A percentile compares a stretch with the other conserved stretches of the same genome.
These are phyloP conservation scores for Mortierella sp. DNA, from an alignment of 371 early-diverging fungal species.

Conservation along the genomic window DNA sequence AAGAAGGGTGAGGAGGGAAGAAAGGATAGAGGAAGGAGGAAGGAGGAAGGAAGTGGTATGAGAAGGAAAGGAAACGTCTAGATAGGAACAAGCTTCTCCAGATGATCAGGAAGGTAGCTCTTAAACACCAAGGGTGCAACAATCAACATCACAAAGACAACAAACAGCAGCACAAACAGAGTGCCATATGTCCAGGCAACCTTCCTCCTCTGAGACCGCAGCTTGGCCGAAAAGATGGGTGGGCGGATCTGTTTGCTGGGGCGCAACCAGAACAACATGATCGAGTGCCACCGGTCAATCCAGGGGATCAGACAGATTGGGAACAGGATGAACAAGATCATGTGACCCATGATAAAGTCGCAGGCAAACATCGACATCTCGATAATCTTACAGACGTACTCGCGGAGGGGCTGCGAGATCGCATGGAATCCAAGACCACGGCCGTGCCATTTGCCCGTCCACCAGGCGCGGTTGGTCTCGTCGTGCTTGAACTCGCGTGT, in stretches of 20 bases:
- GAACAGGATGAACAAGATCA: constrained; percentile 79
- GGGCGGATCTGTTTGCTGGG: constrained; percentile 84
- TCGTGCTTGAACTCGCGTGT: constrained; percentile 89
- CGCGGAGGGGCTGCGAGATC: constrained; percentile 81
- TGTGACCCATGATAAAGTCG: constrained; percentile 83
- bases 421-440: constrained; percentile 82
- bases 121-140: constrained; percentile 69
- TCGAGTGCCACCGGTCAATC: constrained; percentile 84
- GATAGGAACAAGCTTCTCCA: constrained; percentile 36
- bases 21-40: background rate
- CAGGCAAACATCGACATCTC: constrained; percentile 89
- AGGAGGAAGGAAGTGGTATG: no score
- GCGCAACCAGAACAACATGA: constrained; percentile 88
- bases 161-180: constrained; percentile 73
- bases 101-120: constrained; percentile 32
- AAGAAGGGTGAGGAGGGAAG: background rate
- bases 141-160: constrained; percentile 71
- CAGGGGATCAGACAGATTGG: constrained; percentile 81
- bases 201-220: constrained; percentile 69
- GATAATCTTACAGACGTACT: constrained; percentile 87
- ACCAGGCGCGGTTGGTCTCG: constrained; percentile 89
- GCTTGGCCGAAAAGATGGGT: constrained; percentile 82
- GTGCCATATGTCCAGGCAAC: constrained; percentile 78
- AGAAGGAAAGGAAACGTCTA: constrained; percentile 7
- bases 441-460: constrained; percentile 92